phyloP scores from a whole-genome alignment of 352 stramenopile species.

The Pythium grandisporangium region DNA sequence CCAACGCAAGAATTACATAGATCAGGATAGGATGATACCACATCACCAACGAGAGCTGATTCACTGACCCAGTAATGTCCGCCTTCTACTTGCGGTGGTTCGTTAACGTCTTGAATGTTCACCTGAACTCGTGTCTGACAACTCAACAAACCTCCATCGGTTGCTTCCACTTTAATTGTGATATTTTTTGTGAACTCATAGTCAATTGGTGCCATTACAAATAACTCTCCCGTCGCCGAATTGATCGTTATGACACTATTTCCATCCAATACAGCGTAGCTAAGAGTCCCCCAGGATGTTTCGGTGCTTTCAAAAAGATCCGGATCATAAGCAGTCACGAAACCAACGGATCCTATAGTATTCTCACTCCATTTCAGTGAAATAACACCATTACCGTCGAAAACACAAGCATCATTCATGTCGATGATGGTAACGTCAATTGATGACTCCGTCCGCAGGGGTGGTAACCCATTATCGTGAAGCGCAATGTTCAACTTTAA shows the following conservation, averaged over 20 bases:
- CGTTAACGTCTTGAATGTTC: conserved; percentile 21
- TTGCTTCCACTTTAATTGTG: conserved; percentile 5
- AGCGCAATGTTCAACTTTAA: conserved; percentile 7
- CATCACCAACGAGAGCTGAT: conserved; percentile 10
- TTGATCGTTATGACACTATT: conserved; percentile 7
- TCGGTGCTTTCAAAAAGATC: conserved; percentile 4
- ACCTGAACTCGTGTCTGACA: conserved; percentile 7
- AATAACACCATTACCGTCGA: conserved; percentile 15
- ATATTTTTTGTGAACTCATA: conserved; percentile 8
- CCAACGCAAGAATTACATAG: too few species aligned
- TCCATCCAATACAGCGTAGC: conserved; percentile 4
- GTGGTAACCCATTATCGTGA: conserved; percentile 13
- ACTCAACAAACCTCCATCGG: conserved; percentile 10
- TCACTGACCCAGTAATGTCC: conserved; percentile 32
- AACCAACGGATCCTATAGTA: conserved; percentile 7
- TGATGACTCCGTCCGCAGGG: neutral
- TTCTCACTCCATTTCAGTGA: conserved; percentile 10
- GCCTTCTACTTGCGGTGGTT: conserved; percentile 22
- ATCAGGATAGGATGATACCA: too few species aligned
- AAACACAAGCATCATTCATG: conserved; percentile 3
- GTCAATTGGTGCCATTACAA: conserved; percentile 5
- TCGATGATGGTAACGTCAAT: conserved; percentile 4
- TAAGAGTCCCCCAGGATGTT: conserved; percentile 7
- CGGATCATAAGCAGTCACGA: conserved; percentile 7
- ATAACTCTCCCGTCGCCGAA: conserved; percentile 8